Conservation (phyloP, 2,329 filamentous ascomycete species). For the Botryotinia convoluta region DNA sequence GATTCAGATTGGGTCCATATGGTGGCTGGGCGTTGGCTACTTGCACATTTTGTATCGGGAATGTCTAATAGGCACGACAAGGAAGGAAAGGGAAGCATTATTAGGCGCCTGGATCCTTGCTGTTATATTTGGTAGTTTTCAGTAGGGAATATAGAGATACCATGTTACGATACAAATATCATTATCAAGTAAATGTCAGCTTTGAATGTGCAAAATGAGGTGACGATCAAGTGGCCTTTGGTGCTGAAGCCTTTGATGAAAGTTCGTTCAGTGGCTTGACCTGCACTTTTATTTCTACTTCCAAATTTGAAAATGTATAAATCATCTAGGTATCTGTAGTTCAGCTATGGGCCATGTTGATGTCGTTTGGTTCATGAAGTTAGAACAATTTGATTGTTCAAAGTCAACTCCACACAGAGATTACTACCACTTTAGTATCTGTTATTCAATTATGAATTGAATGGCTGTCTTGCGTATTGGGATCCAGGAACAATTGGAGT, state of each 20-base stretch:
- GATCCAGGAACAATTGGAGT: background rate
- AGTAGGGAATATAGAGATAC: slow-evolving; percentile 10
- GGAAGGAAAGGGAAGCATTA: slow-evolving; percentile 6
- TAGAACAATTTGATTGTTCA: background rate
- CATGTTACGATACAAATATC: background rate
- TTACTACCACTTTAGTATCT: background rate
- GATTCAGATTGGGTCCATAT: slow-evolving; percentile 4
- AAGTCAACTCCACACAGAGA: background rate
- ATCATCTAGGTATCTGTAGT: background rate
- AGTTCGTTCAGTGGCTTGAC: background rate
- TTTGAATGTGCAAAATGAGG: background rate
- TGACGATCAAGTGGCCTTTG: background rate
- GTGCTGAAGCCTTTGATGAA: background rate
- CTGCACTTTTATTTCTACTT: background rate
- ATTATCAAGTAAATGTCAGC: background rate
- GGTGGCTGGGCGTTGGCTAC: slow-evolving; percentile 8
- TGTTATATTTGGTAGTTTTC: slow-evolving; percentile 1
- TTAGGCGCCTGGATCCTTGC: slow-evolving; percentile 8
- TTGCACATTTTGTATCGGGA: slow-evolving; percentile 9
- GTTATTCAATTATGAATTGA: background rate
- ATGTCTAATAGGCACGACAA: background rate
- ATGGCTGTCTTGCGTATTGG: background rate
- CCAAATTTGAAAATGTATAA: background rate
- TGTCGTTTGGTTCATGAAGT: background rate
- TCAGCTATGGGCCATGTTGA: background rate